Base-by-base conservation (phyloP, 2,329 filamentous ascomycete species). In the Chlorencoelia australis region DNA sequence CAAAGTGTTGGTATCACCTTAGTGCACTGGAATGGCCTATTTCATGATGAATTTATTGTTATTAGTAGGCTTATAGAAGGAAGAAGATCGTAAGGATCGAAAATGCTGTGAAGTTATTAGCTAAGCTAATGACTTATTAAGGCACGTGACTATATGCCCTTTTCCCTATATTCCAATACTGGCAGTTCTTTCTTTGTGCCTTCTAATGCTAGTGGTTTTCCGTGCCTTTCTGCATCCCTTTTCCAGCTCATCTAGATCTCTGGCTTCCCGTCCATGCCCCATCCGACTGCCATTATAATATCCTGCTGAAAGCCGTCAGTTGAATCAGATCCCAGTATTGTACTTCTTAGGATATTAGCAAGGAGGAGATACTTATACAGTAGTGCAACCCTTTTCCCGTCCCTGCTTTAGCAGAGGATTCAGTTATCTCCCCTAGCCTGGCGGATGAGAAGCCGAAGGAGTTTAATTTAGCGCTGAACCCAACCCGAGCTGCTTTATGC, bases 391-490 rank as follows among this genome's bases (percentile, higher is more conserved):
- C 19, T 40, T 40, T 31, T 2, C 21, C 26, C 33, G 37, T 28
- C 32, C 33, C 22, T 17, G 19, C 28, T 40, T 40, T 36, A 40
- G 28, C 33, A 35, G 31, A 40, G 27, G 33, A 40, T 40, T 40
- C 33, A 36, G 33, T 32, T 21, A 40, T 11, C 33, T 40, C 38
- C 28, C 33, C 33, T 31, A 38, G 11, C 16, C 30, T 38, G 14
- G 36, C 36, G 11, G 36, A 33, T 16, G 21, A 38, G 22, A 33
- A 38, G 29, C 29, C 33, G 30, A 33, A 38, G 4, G 33, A 19
- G 17, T 38, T 38, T 22, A 38, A 5, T 17, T 33, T 33, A 33
- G 24, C 22, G 22, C 36, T 33, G 29, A 33, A 38, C 36, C 4
- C 30, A 38, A 38, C 36, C 36, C 36, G 21, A 33, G 24, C 29